Percentiles rank a stretch among this genome's conserved stretches.
phyloP scores from a whole-genome alignment of 805 yeast genomes.

The Myxozyma neotropica region DNA sequence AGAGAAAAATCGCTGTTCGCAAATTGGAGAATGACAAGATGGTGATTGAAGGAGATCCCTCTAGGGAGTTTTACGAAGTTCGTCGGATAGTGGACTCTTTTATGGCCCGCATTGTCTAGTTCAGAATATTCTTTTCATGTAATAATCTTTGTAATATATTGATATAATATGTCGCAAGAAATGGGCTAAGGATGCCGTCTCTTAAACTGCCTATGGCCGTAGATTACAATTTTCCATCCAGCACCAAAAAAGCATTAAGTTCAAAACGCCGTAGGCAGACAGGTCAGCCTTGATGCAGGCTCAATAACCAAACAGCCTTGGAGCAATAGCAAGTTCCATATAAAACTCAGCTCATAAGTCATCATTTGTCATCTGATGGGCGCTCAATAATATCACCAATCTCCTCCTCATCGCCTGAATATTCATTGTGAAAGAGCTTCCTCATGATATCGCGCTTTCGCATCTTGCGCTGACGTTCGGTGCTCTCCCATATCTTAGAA shows the following conservation, averaged over 20 bases:
- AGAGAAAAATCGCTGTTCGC: conserved; percentile 70
- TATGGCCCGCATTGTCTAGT: conserved; percentile 36
- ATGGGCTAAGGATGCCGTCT: background rate
- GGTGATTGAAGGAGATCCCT: conserved; percentile 79
- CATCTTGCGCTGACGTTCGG: background rate
- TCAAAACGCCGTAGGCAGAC: too few relatives aligned
- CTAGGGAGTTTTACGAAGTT: conserved; percentile 75
- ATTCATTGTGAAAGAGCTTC: background rate
- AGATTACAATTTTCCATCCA: too few relatives aligned
- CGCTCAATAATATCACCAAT: background rate
- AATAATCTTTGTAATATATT: background rate
- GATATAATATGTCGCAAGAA: background rate
- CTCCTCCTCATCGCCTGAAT: background rate
- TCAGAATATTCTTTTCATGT: background rate
- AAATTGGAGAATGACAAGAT: conserved; percentile 81
- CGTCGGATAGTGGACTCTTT: conserved; percentile 61
- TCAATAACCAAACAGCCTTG: background rate
- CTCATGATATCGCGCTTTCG: conserved; percentile 1
- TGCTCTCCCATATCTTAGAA: background rate
- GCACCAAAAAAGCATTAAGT: too few relatives aligned
- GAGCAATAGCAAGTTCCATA: background rate
- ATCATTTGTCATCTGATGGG: background rate
- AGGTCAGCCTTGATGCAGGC: background rate
- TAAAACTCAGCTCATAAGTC: too few relatives aligned
- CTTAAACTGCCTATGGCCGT: too few relatives aligned